Evolutionary conservation across 768 basidiomycete genomes (phyloP), one percentile per base, ranked within the genome.

Genomic region (Rhizopogon vulgaris): DNA sequence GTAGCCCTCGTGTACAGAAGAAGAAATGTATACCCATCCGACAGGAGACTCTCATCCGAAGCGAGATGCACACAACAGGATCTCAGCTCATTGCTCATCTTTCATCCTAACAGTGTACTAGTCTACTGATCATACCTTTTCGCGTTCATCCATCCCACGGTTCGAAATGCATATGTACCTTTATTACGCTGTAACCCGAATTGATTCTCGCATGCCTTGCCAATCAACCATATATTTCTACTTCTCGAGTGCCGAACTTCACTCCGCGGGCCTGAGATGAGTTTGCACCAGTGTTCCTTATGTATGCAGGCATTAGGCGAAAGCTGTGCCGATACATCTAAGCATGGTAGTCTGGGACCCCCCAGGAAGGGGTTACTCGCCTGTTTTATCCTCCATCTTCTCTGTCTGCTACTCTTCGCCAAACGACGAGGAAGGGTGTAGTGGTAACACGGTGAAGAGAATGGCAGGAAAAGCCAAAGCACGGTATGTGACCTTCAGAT

Each of bases 401-500:
- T 30, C 32, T 3, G 11, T 1, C 28, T 2, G 8, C 5, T 28
- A 4, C 10, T 34, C 11, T 11, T 12, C 12, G 11, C 11, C 32
- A 12, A 34, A 34, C 32, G 32, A 12, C 43, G 11, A 32, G 28
- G 12, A n/a, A 45, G 30, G 8, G 45, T 22, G 45, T 11, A 34
- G 32, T 46, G 45, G 14, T 34, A 24, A 46, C 18, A 10, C 32
- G 14, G 42, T 18, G 43, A 32, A 48, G 52, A 55, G 48, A 22
- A 85, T 85, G 84, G 83, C 82, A 49, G 68, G 65, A 51, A 84
- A 83, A 61, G 67, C 75, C 34, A 83, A 83, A 70, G 80, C 78
- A 55, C 72, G 77, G 81, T 80, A 53, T 18, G 66, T 55, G 18
- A 4, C 27, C 7, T 8, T 34, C 22, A 10, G 3, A 9, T 15